A percentile compares a stretch with the other conserved stretches of the same genome.
phyloP scores from a whole-genome alignment of 106 monocot species.

The Alisma plantagoaquatica region DNA sequence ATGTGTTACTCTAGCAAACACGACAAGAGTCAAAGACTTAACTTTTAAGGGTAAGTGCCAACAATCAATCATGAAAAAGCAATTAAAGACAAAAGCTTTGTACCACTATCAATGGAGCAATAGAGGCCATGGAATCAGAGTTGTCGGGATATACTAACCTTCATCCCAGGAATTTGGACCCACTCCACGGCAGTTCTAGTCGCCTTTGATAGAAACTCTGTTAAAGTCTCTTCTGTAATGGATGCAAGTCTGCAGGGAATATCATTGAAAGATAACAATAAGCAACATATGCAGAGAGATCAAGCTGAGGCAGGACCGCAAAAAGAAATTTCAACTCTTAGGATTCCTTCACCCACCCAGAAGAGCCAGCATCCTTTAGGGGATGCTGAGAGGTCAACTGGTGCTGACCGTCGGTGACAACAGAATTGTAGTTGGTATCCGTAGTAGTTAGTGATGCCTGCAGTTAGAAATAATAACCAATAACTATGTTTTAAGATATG shows the following conservation, averaged over 20 bases:
- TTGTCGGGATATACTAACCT: slow-evolving; percentile 25
- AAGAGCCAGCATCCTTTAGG: slow-evolving; percentile 53
- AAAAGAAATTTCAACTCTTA: no score
- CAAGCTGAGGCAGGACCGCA: no score
- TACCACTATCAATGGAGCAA: no score
- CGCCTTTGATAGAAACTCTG: slow-evolving; percentile 89
- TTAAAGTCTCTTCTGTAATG: slow-evolving; percentile 65
- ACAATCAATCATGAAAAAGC: background rate
- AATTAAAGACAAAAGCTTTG: background rate
- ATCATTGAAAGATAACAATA: background rate
- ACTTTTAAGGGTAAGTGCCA: background rate
- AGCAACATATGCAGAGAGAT: background rate
- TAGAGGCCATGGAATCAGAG: no score
- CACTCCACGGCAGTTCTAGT: slow-evolving; percentile 82
- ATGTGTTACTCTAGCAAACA: background rate
- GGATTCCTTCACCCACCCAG: slow-evolving; percentile 49
- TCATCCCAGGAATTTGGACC: slow-evolving; percentile 90
- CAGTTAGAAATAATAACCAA: background rate
- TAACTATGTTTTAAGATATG: no score
- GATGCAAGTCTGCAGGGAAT: slow-evolving; percentile 62
- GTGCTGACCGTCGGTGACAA: slow-evolving; percentile 40
- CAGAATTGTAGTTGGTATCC: slow-evolving; percentile 62
- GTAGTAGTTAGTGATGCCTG: slow-evolving; percentile 33
- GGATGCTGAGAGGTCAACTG: slow-evolving; percentile 27
- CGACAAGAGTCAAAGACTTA: background rate